A percentile compares a stretch with the other conserved stretches of the same genome.
These are phyloP conservation scores for Phaeoacremonium minimum DNA, from an alignment of 2,329 filamentous ascomycete species.

Conservation along the genomic window DNA sequence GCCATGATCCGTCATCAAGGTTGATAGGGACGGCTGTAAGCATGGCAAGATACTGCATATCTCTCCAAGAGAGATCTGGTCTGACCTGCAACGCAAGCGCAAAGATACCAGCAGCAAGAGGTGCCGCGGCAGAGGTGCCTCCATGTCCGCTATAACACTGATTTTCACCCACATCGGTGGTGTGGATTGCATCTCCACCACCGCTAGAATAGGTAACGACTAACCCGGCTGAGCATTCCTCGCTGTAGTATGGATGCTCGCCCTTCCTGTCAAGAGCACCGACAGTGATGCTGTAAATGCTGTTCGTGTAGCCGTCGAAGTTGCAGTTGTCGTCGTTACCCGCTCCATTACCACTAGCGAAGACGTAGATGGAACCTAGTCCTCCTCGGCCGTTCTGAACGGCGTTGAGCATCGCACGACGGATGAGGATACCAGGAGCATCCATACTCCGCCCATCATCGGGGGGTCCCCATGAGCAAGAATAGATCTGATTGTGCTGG, in stretches of 20 bases:
- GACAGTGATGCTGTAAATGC: constrained; percentile 97
- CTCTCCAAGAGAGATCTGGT: constrained; percentile 87
- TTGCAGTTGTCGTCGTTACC: constrained; percentile 91
- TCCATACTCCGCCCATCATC: constrained; percentile 96
- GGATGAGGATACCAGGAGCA: constrained; percentile 82
- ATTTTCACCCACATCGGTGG: constrained; percentile 86
- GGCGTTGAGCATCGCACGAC: constrained; percentile 85
- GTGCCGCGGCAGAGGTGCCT: constrained; percentile 92
- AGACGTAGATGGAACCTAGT: constrained; percentile 89
- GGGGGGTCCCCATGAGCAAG: constrained; percentile 95
- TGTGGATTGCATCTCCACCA: constrained; percentile 84
- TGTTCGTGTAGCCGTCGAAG: constrained; percentile 99
- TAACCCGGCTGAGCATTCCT: constrained; percentile 90
- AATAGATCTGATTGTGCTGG: constrained; percentile 93
- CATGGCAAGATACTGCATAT: constrained; percentile 87
- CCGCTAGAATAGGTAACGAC: constrained; percentile 97
- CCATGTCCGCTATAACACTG: constrained; percentile 79
- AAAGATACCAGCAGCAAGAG: constrained; percentile 86
- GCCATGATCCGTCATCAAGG: constrained; percentile 69
- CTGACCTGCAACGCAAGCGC: constrained; percentile 81
- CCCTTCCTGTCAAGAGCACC: constrained; percentile 87
- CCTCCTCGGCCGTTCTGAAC: constrained; percentile 82
- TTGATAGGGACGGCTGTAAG: constrained; percentile 80
- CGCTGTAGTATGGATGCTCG: constrained; percentile 91
- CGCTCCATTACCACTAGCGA: constrained; percentile 93